phyloP scores from a whole-genome alignment of 371 early-diverging fungal genomes.

The Lichtheimia hyalospora region DNA sequence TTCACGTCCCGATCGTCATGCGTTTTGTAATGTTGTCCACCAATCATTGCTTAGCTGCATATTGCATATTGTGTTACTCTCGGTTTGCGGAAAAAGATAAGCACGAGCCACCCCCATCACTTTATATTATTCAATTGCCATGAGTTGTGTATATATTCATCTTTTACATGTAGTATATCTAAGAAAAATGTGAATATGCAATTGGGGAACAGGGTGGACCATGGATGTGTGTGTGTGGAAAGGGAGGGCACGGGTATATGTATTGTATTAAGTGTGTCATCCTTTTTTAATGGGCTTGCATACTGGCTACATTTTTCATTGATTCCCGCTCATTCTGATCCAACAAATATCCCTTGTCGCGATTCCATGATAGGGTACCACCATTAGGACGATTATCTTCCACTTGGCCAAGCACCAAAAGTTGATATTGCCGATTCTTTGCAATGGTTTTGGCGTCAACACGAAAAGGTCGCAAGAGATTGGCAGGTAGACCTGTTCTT shows the following conservation, averaged over 20 bases:
- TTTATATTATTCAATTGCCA: too few relatives aligned
- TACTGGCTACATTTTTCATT: constrained; percentile 40
- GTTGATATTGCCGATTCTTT: constrained; percentile 44
- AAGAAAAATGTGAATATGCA: too few relatives aligned
- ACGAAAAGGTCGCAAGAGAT: constrained; percentile 34
- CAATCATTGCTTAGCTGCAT: too few relatives aligned
- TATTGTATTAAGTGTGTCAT: neutral
- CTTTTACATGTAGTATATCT: too few relatives aligned
- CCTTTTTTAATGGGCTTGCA: constrained; percentile 19
- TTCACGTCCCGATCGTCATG: too few relatives aligned
- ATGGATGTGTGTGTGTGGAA: too few relatives aligned
- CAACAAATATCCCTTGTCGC: constrained; percentile 28
- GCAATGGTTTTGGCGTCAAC: constrained; percentile 45
- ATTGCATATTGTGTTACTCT: too few relatives aligned
- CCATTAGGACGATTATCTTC: constrained; percentile 20
- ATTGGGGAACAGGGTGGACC: too few relatives aligned
- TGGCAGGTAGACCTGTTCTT: constrained; percentile 18
- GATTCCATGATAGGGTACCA: constrained; percentile 34
- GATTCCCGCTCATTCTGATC: constrained; percentile 32
- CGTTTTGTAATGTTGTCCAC: too few relatives aligned
- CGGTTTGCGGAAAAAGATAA: constrained; percentile 1
- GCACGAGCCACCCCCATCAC: neutral
- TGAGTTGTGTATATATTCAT: too few relatives aligned
- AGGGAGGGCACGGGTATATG: too few relatives aligned
- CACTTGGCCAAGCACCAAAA: constrained; percentile 41